A percentile compares a stretch with the other conserved stretches of the same genome.
Conservation (phyloP, 495 filamentous ascomycete species). For the Lepraria neglecta region DNA sequence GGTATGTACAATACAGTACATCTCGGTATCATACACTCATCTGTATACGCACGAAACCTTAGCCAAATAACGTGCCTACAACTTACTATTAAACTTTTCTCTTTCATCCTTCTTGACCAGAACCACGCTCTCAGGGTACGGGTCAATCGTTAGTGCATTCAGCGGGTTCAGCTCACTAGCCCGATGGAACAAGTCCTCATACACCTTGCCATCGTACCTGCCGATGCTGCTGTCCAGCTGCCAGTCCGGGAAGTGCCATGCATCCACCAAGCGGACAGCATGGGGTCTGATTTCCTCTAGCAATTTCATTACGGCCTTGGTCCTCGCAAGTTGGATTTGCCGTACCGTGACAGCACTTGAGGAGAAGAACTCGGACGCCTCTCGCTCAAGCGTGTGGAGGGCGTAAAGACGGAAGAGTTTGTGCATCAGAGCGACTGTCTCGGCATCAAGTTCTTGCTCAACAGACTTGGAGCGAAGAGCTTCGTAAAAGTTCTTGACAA, state of each 20-base stretch:
- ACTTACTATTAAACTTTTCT: conserved; percentile 39
- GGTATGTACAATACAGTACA: neutral
- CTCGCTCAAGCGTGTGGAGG: conserved; percentile 58
- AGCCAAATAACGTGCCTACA: conserved; percentile 27
- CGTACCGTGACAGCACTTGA: conserved; percentile 55
- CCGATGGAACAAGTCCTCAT: conserved; percentile 61
- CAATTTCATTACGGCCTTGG: conserved; percentile 55
- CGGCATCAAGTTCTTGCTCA: conserved; percentile 43
- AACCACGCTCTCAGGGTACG: conserved; percentile 56
- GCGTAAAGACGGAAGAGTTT: conserved; percentile 62
- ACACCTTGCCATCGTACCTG: conserved; percentile 59
- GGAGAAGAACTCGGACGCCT: conserved; percentile 61
- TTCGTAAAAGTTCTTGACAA: conserved; percentile 66
- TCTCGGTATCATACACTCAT: neutral
- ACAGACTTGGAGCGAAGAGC: conserved; percentile 49
- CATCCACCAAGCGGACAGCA: conserved; percentile 58
- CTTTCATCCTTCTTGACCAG: conserved; percentile 51
- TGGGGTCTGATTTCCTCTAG: conserved; percentile 62
- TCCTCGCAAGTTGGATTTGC: conserved; percentile 56
- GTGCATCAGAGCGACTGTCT: conserved; percentile 48
- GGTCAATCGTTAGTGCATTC: conserved; percentile 59
- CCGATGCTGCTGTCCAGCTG: conserved; percentile 60
- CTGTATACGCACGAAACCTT: neutral
- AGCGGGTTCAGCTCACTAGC: conserved; percentile 62
- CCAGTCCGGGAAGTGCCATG: conserved; percentile 66